Conservation (phyloP, 352 stramenopile genomes). For the Globisporangium orthogonon region DNA sequence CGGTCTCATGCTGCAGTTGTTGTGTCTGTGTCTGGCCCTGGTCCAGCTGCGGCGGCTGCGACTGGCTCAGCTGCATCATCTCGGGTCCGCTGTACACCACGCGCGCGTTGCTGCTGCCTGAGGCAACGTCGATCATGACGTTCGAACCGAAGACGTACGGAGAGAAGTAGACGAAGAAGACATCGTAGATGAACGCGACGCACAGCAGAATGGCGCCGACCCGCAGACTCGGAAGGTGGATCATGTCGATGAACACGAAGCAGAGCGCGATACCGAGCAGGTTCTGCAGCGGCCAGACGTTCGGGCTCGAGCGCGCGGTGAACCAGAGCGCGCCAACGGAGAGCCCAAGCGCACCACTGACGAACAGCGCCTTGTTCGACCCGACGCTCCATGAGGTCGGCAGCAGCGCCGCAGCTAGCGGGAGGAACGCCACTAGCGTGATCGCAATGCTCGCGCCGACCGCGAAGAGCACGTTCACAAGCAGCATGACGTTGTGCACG, state of each 20-base stretch:
- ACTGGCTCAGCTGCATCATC: conserved; percentile 49
- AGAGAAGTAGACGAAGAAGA: conserved; percentile 96
- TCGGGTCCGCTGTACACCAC: neutral
- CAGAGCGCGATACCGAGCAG: conserved; percentile 90
- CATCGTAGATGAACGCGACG: conserved; percentile 93
- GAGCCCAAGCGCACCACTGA: conserved; percentile 13
- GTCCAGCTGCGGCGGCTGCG: conserved; percentile 35
- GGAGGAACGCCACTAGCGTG: conserved; percentile 35
- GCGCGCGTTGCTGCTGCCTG: conserved; percentile 54
- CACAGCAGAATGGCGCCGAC: conserved; percentile 87
- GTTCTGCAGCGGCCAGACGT: conserved; percentile 88
- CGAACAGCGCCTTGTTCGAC: conserved; percentile 4
- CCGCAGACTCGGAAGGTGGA: conserved; percentile 89
- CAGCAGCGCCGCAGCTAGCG: conserved; percentile 10
- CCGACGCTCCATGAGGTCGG: neutral
- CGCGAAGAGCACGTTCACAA: conserved; percentile 56
- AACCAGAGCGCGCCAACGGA: conserved; percentile 41
- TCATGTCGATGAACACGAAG: conserved; percentile 89
- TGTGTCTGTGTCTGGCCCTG: conserved; percentile 21
- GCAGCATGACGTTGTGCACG: conserved; percentile 33
- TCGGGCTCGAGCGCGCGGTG: conserved; percentile 47
- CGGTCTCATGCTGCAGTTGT: conserved; percentile 84
- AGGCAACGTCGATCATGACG: conserved; percentile 94
- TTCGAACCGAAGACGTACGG: conserved; percentile 83
- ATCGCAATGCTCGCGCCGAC: conserved; percentile 39